phyloP scores from a whole-genome alignment of 805 yeast species.

The Kodamaea kaohsiungensis region DNA sequence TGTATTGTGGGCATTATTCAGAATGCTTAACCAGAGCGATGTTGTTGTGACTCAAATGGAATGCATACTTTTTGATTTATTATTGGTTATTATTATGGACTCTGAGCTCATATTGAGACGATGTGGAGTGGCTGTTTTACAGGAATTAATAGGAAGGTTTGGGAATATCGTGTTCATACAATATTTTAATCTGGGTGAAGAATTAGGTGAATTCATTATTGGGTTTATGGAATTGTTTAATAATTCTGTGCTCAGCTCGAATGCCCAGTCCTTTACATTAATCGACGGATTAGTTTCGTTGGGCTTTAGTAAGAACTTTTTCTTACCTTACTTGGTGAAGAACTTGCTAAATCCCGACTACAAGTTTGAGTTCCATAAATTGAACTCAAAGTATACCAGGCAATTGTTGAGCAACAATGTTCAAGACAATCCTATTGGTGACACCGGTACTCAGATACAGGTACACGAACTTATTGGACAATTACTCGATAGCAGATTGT shows the following conservation, averaged over 20 bases:
- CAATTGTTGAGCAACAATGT: neutral
- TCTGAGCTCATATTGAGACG: conserved; percentile 71
- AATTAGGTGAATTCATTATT: conserved; percentile 40
- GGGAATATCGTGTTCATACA: conserved; percentile 43
- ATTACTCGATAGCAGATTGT: neutral
- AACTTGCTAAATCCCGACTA: conserved; percentile 37
- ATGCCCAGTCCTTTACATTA: conserved; percentile 17
- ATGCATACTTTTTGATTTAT: conserved; percentile 34
- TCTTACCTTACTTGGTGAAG: conserved; percentile 31
- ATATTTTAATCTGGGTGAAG: conserved; percentile 5
- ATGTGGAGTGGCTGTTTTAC: conserved; percentile 84
- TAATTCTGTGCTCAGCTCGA: conserved; percentile 31
- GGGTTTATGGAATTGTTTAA: conserved; percentile 61
- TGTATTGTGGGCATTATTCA: conserved; percentile 74
- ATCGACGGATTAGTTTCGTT: conserved; percentile 18
- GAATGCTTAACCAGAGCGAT: conserved; percentile 30
- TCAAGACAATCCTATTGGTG: neutral
- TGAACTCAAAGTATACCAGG: conserved; percentile 41
- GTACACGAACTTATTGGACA: neutral
- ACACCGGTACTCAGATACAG: neutral
- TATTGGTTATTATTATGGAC: conserved; percentile 65
- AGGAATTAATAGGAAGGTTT: conserved; percentile 80
- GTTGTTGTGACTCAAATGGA: conserved; percentile 13
- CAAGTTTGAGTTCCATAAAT: conserved; percentile 37
- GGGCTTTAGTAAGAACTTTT: conserved; percentile 27